Conservation (phyloP, 129 eudicot species). For the Helichrysum umbraculigerum region DNA sequence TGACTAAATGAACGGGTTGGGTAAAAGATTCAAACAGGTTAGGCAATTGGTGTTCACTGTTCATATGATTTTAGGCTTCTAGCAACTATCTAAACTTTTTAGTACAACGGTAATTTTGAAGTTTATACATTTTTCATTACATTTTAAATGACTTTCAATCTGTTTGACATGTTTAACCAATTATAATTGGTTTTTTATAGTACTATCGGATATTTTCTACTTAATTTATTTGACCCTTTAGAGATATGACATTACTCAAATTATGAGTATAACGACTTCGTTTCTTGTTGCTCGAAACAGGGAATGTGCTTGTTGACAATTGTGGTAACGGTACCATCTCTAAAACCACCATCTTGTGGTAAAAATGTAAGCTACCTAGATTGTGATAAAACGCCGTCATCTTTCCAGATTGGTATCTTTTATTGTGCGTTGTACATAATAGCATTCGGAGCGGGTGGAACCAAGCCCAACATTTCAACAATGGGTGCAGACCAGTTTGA, state of each 20-base stretch:
- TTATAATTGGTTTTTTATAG: no score
- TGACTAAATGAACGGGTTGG: background rate
- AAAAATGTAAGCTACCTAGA: constrained; percentile 36
- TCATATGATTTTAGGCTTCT: no score
- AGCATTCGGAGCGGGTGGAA: constrained; percentile 83
- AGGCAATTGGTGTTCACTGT: no score
- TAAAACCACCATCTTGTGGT: constrained; percentile 63
- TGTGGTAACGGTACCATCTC: constrained; percentile 59
- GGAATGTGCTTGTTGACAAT: constrained; percentile 74
- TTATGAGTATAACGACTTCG: background rate
- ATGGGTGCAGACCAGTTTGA: constrained; percentile 92
- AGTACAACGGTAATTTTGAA: no score
- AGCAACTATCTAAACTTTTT: no score
- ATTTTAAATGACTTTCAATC: background rate
- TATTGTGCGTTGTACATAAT: constrained; percentile 65
- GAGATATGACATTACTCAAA: no score
- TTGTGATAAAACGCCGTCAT: constrained; percentile 55
- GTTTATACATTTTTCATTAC: background rate
- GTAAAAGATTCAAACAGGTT: background rate
- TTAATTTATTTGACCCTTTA: no score
- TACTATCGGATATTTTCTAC: no score
- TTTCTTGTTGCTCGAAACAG: constrained; percentile 32
- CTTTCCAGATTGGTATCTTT: constrained; percentile 58
- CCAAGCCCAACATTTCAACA: constrained; percentile 86
- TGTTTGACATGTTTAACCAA: background rate